Base-by-base conservation (phyloP, 2,329 filamentous ascomycete species). In the Venturia nashicola region DNA sequence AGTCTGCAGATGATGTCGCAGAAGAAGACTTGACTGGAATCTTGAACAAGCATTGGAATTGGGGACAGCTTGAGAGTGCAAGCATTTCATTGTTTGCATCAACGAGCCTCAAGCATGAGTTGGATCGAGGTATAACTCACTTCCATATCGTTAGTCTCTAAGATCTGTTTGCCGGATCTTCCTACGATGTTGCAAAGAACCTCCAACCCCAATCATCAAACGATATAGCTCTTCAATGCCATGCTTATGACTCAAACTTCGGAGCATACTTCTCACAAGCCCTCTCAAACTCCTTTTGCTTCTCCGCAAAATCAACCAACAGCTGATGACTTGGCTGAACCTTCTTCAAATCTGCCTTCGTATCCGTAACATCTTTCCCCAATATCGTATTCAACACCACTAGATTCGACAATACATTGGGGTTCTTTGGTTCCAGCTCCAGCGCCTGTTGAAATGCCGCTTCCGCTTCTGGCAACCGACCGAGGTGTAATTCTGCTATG, bases 401-500 rank as follows among this genome's bases (percentile, higher is more conserved):
- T 66, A 86, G 77, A 72, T 97, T 97, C 66, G 91, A 91, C 71
- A 97, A 85, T 23, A 89, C 86, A 67, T 92, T 86, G 7, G 84
- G 80, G 66, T 89, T 85, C 64, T 83, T 79, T 1, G 87, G 83
- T 66, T 93, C 86, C 74, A 90, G 86, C 71, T 86, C 81, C 63
- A 94, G 69, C 0, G 91, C 92, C 75, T 93, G 85, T 68, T 93
- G 85, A 67, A 97, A 77, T 3, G 92, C 93, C 20, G 87, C 84
- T 76, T 97, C 90, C 0, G 93, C 91, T 79, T 97, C 94, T 67
- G 94, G 91, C 48, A 89, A 78, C 60, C 94, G 85, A 61, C 91
- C 92, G 36, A 97, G 85, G 72, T 97, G 94, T 62, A 97, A 79
- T 76, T 99, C 93, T 32, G 90, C 88, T 34, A 97, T 86, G 34